Evolutionary conservation across 2,329 filamentous ascomycete species (phyloP), one percentile per base, ranked within the genome.

Genomic region (Hypomyces perniciosus): DNA sequence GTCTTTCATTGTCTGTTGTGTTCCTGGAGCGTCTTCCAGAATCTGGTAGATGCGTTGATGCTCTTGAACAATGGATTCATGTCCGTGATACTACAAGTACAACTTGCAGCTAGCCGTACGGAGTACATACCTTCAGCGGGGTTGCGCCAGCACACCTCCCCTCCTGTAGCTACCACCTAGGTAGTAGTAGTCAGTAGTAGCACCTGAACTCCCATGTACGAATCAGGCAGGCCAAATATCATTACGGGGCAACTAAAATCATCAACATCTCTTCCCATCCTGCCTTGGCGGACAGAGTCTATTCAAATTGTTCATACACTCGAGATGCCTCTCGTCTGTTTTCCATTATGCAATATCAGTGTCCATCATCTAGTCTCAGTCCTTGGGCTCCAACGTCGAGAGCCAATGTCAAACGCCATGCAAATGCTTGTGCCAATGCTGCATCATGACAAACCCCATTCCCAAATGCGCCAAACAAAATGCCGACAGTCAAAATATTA

Each of bases 381-480:
- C n/a, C n/a, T 26, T 39, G 33, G 44, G 35, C 35, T 41, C 28
- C 33, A 33, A 30, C 35, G 12, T 6, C 9, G 13, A 40, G 28
- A 38, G 26, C 45, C 40, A 34, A 27, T 29, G 3, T 7, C n/a
- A 44, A 48, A 53, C 41, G 46, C 51, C 42, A 53, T 40, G 34
- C 48, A 34, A 46, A 50, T 46, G 42, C 46, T 29, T 20, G 20
- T 20, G 20, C 20, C 20, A 20, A 20, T 20, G 20, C 20, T 26
- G 37, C 31, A 12, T 50, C 38, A 44, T 44, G 26, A 34, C 37
- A 46, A 41, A 40, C 33, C 39, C 7, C 39, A 44, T 42, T 8
- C 12, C 38, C 42, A 40, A 13, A 42, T 37, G 40, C 48, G 48
- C 52, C 52, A 44, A 48, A 33, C 8, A 9, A 44, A 56, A 57